These are phyloP conservation scores for Mucor lusitanicus DNA, from an alignment of 371 early-diverging fungal species.

Conservation along the genomic window DNA sequence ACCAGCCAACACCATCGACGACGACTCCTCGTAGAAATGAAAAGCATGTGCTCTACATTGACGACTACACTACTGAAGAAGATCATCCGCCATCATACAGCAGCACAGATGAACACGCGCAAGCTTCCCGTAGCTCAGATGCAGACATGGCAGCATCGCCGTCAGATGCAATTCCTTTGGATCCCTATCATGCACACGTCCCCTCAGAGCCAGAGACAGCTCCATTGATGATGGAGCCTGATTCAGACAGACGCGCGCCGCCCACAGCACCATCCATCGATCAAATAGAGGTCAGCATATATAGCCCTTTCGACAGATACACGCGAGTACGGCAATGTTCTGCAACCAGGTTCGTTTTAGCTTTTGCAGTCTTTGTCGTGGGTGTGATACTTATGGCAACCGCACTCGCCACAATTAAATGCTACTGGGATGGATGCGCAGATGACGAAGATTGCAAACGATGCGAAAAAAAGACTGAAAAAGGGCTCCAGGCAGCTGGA, in stretches of 20 bases:
- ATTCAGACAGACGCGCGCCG: neutral
- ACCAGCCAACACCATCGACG: neutral
- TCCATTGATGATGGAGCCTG: neutral
- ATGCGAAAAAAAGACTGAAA: neutral
- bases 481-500: neutral
- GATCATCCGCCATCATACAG: neutral
- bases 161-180: neutral
- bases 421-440: neutral
- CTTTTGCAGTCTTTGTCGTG: neutral
- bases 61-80: neutral
- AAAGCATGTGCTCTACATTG: neutral
- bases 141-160: neutral
- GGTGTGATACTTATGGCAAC: neutral
- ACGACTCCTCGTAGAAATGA: neutral
- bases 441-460: neutral
- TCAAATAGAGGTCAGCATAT: neutral
- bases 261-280: neutral
- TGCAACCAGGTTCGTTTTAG: neutral
- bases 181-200: neutral
- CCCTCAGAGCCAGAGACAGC: neutral
- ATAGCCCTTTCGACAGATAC: neutral
- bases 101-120: neutral
- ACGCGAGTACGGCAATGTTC: neutral
- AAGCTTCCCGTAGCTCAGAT: neutral
- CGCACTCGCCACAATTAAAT: neutral